phyloP scores from a whole-genome alignment of 2,329 filamentous ascomycete species.

The Blastomyces parvus region DNA sequence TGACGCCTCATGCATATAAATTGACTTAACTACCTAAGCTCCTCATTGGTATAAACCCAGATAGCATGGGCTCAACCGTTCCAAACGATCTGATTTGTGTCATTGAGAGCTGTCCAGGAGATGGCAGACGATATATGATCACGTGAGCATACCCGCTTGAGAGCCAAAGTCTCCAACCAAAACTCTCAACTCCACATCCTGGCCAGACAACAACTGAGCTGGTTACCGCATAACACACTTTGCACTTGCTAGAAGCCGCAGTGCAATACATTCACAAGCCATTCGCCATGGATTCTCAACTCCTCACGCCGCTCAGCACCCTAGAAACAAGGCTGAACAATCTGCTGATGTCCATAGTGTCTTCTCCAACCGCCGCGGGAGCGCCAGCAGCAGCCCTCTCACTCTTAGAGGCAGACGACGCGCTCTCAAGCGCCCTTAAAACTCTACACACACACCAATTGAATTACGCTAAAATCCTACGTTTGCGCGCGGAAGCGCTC shows the following conservation, averaged over 20 bases:
- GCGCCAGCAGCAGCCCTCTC: slow-evolving; percentile 34
- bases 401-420: slow-evolving; percentile 36
- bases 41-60: no score
- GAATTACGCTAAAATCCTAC: slow-evolving; percentile 36
- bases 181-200: neutral
- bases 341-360: slow-evolving; percentile 34
- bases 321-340: slow-evolving; percentile 37
- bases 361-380: slow-evolving; percentile 35
- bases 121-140: no score
- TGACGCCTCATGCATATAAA: no score
- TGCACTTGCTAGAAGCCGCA: neutral
- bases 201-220: neutral
- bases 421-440: slow-evolving; percentile 32
- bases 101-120: no score
- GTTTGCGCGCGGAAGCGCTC: slow-evolving; percentile 33
- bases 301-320: slow-evolving; percentile 32
- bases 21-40: no score
- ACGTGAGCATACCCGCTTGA: no score
- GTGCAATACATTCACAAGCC: neutral
- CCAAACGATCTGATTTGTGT: no score
- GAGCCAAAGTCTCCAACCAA: neutral
- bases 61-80: no score
- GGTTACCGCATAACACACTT: neutral
- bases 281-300: slow-evolving; percentile 31
- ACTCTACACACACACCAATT: slow-evolving; percentile 37